A percentile compares a stretch with the other conserved stretches of the same genome.
These are phyloP conservation scores for Sugiyamaella boreocaroliniensis DNA, from an alignment of 805 yeast species.

Conservation along the genomic window DNA sequence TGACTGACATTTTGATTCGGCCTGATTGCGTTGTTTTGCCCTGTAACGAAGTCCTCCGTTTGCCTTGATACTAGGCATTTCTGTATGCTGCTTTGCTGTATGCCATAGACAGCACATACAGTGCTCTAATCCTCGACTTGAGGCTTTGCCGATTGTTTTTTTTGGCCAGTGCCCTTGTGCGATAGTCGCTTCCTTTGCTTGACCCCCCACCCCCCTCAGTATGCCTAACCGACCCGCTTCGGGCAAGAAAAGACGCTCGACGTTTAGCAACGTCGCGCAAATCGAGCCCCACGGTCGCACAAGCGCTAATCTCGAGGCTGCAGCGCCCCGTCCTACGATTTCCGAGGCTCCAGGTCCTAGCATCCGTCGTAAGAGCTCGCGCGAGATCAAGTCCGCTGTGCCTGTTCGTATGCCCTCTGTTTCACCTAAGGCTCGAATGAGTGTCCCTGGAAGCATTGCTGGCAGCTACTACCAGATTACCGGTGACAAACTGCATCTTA, in stretches of 20 bases:
- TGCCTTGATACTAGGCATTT: too few relatives aligned
- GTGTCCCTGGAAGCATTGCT: not conserved
- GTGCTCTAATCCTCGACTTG: too few relatives aligned
- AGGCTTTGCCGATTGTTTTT: too few relatives aligned
- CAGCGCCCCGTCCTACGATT: not conserved
- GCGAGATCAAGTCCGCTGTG: not conserved
- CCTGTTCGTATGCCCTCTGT: not conserved
- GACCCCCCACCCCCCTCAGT: not conserved
- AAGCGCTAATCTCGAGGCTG: not conserved
- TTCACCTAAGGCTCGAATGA: not conserved
- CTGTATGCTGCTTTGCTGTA: too few relatives aligned
- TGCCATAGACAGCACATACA: too few relatives aligned
- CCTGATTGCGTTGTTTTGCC: too few relatives aligned
- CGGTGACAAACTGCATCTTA: conserved; percentile 7
- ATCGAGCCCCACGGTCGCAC: conserved; percentile 16
- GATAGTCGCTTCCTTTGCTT: not conserved
- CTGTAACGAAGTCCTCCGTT: too few relatives aligned
- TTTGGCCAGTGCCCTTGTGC: too few relatives aligned
- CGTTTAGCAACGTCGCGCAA: conserved; percentile 16
- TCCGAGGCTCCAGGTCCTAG: not conserved
- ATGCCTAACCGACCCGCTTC: not conserved
- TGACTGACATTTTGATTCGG: too few relatives aligned
- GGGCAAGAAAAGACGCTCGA: conserved; percentile 14
- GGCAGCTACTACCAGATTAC: conserved; percentile 15
- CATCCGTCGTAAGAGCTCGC: not conserved